These are phyloP conservation scores for Tremella fuciformis DNA, from an alignment of 768 basidiomycete species.

Conservation along the genomic window DNA sequence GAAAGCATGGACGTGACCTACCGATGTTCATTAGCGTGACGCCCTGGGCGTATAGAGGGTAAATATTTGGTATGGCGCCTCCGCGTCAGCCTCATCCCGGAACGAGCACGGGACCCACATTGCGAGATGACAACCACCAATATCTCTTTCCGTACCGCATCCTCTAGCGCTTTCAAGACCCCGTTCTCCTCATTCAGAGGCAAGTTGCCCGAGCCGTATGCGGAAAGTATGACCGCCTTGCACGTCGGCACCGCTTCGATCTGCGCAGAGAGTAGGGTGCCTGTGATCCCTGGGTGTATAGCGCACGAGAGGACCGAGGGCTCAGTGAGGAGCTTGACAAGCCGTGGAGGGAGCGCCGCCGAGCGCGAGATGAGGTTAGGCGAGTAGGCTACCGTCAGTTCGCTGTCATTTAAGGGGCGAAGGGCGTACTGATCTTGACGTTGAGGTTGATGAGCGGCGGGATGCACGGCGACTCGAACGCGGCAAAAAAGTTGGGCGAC, in stretches of 20 bases:
- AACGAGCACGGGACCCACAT: conserved; percentile 17
- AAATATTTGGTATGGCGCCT: conserved; percentile 42
- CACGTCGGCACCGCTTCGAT: conserved; percentile 39
- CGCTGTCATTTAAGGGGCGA: background rate
- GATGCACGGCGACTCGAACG: conserved; percentile 39
- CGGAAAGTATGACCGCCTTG: conserved; percentile 38
- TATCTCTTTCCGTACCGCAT: conserved; percentile 38
- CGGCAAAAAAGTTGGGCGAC: conserved; percentile 39
- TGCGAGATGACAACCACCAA: conserved; percentile 45
- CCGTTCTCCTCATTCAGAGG: conserved; percentile 35
- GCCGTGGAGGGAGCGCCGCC: conserved; percentile 28
- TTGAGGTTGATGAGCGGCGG: conserved; percentile 42
- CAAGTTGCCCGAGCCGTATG: conserved; percentile 42
- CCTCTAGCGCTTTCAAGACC: conserved; percentile 26
- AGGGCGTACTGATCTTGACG: conserved; percentile 44
- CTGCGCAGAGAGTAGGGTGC: conserved; percentile 37
- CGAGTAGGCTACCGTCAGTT: conserved; percentile 1
- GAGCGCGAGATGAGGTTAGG: conserved; percentile 25
- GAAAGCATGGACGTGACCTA: conserved; percentile 7
- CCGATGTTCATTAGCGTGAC: conserved; percentile 34
- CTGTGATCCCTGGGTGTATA: conserved; percentile 45
- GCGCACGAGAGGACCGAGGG: conserved; percentile 36
- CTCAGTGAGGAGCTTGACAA: conserved; percentile 24
- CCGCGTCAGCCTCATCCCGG: conserved; percentile 5
- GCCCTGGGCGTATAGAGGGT: conserved; percentile 46